These are phyloP conservation scores for Aspergillus nidulans DNA, from an alignment of 495 filamentous ascomycete species.

Conservation along the genomic window DNA sequence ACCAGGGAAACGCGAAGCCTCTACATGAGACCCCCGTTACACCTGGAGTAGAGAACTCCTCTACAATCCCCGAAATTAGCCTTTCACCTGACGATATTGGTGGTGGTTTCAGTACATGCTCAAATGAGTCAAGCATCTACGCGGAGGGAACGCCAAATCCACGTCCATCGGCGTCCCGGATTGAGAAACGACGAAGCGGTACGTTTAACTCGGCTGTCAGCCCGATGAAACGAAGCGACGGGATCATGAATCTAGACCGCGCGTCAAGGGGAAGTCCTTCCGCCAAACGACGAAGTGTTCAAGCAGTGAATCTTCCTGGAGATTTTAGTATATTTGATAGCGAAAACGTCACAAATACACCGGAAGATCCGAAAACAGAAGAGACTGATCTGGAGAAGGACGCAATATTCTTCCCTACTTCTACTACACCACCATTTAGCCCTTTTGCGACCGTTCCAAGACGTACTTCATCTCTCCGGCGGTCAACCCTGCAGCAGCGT, in stretches of 20 bases:
- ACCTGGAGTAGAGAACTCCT: conserved; percentile 55
- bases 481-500: conserved; percentile 83
- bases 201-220: conserved; percentile 61
- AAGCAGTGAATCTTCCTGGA: conserved; percentile 55
- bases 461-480: conserved; percentile 67
- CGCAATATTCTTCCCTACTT: conserved; percentile 19
- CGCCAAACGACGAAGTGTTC: conserved; percentile 80
- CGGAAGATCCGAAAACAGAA: conserved; percentile 19
- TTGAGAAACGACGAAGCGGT: conserved; percentile 46
- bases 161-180: conserved; percentile 41
- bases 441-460: conserved; percentile 44
- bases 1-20: conserved; percentile 64
- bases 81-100: conserved; percentile 35
- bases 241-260: conserved; percentile 80
- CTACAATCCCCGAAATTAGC: conserved; percentile 26
- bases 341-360: conserved; percentile 20
- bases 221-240: conserved; percentile 88
- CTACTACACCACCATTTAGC: conserved; percentile 31
- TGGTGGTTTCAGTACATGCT: conserved; percentile 33
- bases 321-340: conserved; percentile 70
- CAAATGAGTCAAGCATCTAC: conserved; percentile 36
- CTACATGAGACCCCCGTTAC: conserved; percentile 30
- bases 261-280: conserved; percentile 74
- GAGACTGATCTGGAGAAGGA: conserved; percentile 27
- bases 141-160: conserved; percentile 45